A percentile compares a stretch with the other conserved stretches of the same genome.
phyloP scores from a whole-genome alignment of 2,329 filamentous ascomycete species.

The Hawksworthiomyces lignivorus region DNA sequence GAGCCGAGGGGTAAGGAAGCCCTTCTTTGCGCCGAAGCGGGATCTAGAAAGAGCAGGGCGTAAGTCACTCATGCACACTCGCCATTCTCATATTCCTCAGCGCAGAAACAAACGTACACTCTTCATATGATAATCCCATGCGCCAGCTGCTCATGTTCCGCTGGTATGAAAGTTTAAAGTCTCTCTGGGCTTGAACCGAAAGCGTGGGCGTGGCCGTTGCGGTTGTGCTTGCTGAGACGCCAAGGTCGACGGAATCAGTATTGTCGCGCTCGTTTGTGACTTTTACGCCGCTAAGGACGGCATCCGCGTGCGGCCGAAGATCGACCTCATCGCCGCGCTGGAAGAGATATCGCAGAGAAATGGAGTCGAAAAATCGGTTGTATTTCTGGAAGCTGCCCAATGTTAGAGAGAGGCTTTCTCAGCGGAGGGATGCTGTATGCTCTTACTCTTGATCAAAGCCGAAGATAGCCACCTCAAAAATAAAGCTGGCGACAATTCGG shows the following conservation, averaged over 20 bases:
- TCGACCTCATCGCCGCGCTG: constrained; percentile 16
- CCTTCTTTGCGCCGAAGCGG: background rate
- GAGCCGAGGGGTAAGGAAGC: background rate
- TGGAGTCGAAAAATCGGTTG: constrained; percentile 19
- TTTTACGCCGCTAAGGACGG: constrained; percentile 12
- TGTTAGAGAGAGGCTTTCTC: no score
- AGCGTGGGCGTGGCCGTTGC: constrained; percentile 11
- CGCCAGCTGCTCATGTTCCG: constrained; percentile 19
- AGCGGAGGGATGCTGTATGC: no score
- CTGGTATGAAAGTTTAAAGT: constrained; percentile 18
- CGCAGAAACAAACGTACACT: constrained; percentile 8
- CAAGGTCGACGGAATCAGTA: constrained; percentile 9
- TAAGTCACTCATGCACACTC: no score
- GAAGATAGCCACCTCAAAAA: constrained; percentile 18
- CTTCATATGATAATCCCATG: constrained; percentile 16
- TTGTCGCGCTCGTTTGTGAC: constrained; percentile 14
- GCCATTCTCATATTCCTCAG: no score
- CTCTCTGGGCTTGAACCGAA: constrained; percentile 17
- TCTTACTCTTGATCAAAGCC: constrained; percentile 13
- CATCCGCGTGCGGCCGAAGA: constrained; percentile 15
- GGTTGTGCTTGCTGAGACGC: constrained; percentile 10
- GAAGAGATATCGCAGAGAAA: constrained; percentile 18
- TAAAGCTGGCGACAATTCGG: constrained; percentile 16
- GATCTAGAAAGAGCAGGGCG: no score
- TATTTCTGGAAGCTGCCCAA: constrained; percentile 16